These are phyloP conservation scores for Apiotrichum sp. DNA, from an alignment of 1,284 basidiomycete species.

Conservation along the genomic window DNA sequence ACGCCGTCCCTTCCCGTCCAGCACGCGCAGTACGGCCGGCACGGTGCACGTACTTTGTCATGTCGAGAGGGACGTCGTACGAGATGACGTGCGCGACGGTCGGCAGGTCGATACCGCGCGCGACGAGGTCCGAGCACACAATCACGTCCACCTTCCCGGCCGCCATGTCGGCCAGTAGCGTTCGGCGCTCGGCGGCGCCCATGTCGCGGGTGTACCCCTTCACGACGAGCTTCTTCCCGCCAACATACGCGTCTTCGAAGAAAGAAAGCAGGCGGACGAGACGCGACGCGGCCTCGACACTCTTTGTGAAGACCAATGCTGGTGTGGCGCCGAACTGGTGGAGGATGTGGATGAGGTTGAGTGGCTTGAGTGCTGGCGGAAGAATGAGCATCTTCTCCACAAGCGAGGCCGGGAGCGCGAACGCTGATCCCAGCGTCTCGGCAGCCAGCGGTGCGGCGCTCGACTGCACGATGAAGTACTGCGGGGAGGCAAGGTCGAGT, in stretches of 20 bases:
- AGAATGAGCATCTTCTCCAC: conserved; percentile 80
- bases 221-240: conserved; percentile 49
- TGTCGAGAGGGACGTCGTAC: conserved; percentile 93
- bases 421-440: conserved; percentile 54
- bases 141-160: conserved; percentile 82
- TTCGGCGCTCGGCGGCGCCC: conserved; percentile 62
- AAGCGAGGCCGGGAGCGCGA: conserved; percentile 72
- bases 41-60: conserved; percentile 95
- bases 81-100: conserved; percentile 86
- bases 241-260: conserved; percentile 59
- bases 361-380: conserved; percentile 73
- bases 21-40: conserved; percentile 92
- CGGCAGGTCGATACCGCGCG: conserved; percentile 93
- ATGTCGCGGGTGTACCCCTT: conserved; percentile 85
- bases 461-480: conserved; percentile 78
- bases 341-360: conserved; percentile 81
- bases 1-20: conserved; percentile 76
- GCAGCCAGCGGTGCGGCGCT: conserved; percentile 25
- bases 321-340: conserved; percentile 46
- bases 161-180: conserved; percentile 73
- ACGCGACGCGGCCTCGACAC: conserved; percentile 78
- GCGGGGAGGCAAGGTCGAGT: conserved; percentile 69
- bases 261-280: conserved; percentile 76
- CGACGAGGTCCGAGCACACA: conserved; percentile 90
- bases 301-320: conserved; percentile 91